These are phyloP conservation scores for Nitzschia sp. DNA, from an alignment of 108 stramenopile species.

Conservation along the genomic window DNA sequence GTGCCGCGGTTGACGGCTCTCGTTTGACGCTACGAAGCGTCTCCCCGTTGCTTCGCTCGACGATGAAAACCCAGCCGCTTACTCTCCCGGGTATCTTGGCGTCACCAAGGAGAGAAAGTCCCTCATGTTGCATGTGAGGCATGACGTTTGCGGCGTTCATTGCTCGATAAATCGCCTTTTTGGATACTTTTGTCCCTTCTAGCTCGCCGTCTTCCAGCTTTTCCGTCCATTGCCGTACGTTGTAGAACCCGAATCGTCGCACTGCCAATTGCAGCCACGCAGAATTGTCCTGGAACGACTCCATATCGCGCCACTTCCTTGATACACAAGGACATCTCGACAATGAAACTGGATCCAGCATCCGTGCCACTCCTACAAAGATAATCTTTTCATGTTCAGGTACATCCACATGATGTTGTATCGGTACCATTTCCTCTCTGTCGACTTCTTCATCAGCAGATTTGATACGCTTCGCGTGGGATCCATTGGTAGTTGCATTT, in stretches of 20 bases:
- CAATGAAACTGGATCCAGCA: conserved; percentile 67
- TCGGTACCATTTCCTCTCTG: not conserved
- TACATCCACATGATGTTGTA: not conserved
- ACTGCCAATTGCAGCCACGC: conserved; percentile 65
- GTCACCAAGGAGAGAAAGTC: conserved; percentile 51
- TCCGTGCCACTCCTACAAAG: conserved; percentile 15
- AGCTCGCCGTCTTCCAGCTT: conserved; percentile 58
- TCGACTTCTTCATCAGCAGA: not conserved
- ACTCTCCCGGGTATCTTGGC: conserved; percentile 53
- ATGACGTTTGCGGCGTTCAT: conserved; percentile 72
- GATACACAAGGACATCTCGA: conserved; percentile 50
- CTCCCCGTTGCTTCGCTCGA: conserved; percentile 87
- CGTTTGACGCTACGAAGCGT: conserved; percentile 68
- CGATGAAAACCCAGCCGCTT: conserved; percentile 74
- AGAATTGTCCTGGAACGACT: conserved; percentile 47
- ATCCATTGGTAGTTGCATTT: not conserved
- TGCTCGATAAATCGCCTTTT: conserved; percentile 45
- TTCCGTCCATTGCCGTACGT: conserved; percentile 75
- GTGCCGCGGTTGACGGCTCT: conserved; percentile 7
- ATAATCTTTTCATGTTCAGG: conserved; percentile 17
- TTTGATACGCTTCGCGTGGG: conserved; percentile 15
- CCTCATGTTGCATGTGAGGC: conserved; percentile 52
- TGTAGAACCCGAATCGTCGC: conserved; percentile 63
- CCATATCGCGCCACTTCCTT: conserved; percentile 43
- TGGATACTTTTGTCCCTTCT: conserved; percentile 3